Percentiles rank a stretch among this genome's conserved stretches.
These are phyloP conservation scores for Lippia alba DNA, from an alignment of 305 asterid species.

Conservation along the genomic window DNA sequence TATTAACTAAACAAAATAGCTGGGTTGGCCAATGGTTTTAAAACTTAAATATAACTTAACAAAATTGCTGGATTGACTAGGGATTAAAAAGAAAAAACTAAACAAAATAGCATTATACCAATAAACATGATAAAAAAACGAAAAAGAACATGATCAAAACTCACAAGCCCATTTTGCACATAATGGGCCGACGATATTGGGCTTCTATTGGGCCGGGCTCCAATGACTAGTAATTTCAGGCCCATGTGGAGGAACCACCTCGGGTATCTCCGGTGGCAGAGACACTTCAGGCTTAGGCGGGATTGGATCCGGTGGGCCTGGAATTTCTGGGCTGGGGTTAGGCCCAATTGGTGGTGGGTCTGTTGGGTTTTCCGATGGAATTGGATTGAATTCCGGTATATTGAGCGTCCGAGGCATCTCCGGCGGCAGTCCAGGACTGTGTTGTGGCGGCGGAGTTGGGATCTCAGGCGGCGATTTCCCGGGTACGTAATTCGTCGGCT, in stretches of 20 bases:
- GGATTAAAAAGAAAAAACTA: too few relatives aligned
- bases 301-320: conserved; percentile 44
- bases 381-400: conserved; percentile 54
- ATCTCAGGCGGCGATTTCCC: conserved; percentile 52
- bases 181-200: too few relatives aligned
- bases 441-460: conserved; percentile 41
- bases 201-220: too few relatives aligned
- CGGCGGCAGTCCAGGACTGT: conserved; percentile 39
- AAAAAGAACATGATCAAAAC: too few relatives aligned
- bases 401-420: conserved; percentile 48
- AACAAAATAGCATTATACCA: too few relatives aligned
- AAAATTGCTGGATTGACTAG: too few relatives aligned
- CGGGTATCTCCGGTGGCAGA: conserved; percentile 42
- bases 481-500: conserved; percentile 39
- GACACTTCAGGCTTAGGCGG: conserved; percentile 53
- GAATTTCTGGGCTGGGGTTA: conserved; percentile 44
- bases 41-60: too few relatives aligned
- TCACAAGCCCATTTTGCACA: too few relatives aligned
- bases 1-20: too few relatives aligned
- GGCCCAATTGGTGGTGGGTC: conserved; percentile 58
- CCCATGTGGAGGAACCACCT: conserved; percentile 51
- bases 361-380: conserved; percentile 55
- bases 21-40: too few relatives aligned
- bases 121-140: too few relatives aligned
- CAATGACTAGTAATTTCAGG: too few relatives aligned